Evolutionary conservation across 31 red algal genomes (phyloP), one percentile per base, ranked within the genome.

Genomic region (Pterothamnion heteromorphum): DNA sequence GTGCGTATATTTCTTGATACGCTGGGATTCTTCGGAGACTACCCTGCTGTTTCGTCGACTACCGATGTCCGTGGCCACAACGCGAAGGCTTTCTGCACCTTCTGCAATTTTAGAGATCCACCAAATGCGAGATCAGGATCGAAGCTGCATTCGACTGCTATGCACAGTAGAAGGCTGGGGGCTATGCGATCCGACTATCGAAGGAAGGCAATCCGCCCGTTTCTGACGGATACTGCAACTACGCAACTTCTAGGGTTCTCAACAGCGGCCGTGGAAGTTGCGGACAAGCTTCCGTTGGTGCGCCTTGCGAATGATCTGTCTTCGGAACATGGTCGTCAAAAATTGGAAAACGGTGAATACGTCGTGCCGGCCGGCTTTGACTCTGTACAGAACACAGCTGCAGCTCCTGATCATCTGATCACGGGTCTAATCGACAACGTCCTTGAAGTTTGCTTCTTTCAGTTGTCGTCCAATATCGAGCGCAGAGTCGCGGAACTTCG

Each of bases 41-140:
- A 82, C 31, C 78, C 24, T 9, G 78, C 24, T 5, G 5, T 27
- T 9, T 9, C 78, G 5, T 27, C 5, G 4, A 82, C 78, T 27
- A 82, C 78, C 5, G 78, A 82, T 82, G 24, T 82, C 5, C 5
- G 5, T 27, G n/a, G n/a, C n/a, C n/a, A n/a, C n/a, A n/a, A n/a
- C n/a, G n/a, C n/a, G n/a, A n/a, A n/a, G n/a, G n/a, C 5, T 20
- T 28, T 9, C 24, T 27, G 78, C 14, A 82, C 5, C 22, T 27
- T 82, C 78, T 82, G 78, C 24, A 82, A 9, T 82, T 82, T 82
- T 28, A 82, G 78, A 9, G 51, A 64, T 18, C 51, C 14, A 64
- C n/a, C 14, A 9, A 64, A 64, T 64, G 51, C 51, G 14, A 9
- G n/a, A 18, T 64, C 51, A n/a, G 51, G 51, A 64, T 64, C n/a